phyloP scores from a whole-genome alignment of 176 grass and related monocot genomes.

The Oryza nivara region DNA sequence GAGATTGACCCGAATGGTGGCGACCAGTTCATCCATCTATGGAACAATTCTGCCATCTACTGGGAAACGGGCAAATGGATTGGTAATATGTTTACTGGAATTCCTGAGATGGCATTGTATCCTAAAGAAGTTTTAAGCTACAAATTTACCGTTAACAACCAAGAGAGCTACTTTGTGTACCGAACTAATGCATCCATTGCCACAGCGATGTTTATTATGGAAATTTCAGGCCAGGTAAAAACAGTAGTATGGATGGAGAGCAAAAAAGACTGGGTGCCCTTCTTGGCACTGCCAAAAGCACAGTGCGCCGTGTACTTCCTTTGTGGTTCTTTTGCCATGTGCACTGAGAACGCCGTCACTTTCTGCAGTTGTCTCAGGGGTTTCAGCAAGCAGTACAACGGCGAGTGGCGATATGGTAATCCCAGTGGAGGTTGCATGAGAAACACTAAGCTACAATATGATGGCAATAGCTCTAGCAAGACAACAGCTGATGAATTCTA shows the following conservation, averaged over 20 bases:
- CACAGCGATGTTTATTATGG: constrained; percentile 18
- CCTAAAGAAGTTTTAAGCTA: neutral
- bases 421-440: constrained; percentile 1
- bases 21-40: constrained; percentile 31
- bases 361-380: constrained; percentile 34
- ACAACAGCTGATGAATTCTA: constrained; percentile 24
- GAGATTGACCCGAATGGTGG: constrained; percentile 28
- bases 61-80: constrained; percentile 41
- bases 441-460: neutral
- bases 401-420: constrained; percentile 22
- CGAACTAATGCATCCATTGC: neutral
- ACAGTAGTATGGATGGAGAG: neutral
- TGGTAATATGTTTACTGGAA: neutral
- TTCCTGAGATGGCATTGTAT: constrained; percentile 35
- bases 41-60: constrained; percentile 33
- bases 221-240: neutral
- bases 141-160: neutral
- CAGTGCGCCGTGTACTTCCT: constrained; percentile 21
- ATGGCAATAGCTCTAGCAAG: neutral
- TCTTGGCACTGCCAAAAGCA: constrained; percentile 15
- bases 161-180: constrained; percentile 10
- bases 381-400: constrained; percentile 25
- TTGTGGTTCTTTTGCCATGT: constrained; percentile 22
- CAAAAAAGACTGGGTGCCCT: neutral
- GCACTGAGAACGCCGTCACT: constrained; percentile 7